phyloP scores from a whole-genome alignment of 2,329 filamentous ascomycete genomes.

The Cladorrhinum sp. region DNA sequence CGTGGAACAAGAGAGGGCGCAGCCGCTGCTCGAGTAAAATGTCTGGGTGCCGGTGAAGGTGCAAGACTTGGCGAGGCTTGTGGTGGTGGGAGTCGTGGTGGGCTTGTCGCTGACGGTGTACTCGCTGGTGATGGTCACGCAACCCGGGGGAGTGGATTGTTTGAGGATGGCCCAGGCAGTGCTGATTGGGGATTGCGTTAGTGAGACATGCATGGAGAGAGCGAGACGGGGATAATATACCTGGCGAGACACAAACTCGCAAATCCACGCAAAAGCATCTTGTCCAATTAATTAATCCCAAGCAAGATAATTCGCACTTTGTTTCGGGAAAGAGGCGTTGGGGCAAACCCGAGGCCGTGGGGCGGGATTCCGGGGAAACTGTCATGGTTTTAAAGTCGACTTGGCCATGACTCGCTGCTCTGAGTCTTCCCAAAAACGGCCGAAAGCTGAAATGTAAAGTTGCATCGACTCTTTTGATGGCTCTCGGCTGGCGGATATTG shows the following conservation, averaged over 20 bases:
- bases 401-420: neutral
- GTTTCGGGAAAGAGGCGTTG: neutral
- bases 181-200: neutral
- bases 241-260: neutral
- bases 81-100: constrained; percentile 6
- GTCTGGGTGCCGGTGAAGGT: constrained; percentile 25
- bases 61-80: constrained; percentile 19
- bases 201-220: too few species aligned
- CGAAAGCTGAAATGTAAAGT: neutral
- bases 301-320: neutral
- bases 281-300: neutral
- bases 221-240: neutral
- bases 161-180: neutral
- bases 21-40: constrained; percentile 23
- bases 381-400: neutral
- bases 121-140: neutral
- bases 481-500: neutral
- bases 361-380: neutral
- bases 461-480: neutral
- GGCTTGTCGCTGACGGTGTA: neutral
- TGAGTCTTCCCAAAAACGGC: neutral
- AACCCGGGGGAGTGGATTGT: neutral
- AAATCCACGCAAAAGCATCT: neutral
- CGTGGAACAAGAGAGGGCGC: constrained; percentile 16
- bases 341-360: neutral